These are phyloP conservation scores for Santalum album DNA, from an alignment of 164 flowering plant species.

Conservation along the genomic window DNA sequence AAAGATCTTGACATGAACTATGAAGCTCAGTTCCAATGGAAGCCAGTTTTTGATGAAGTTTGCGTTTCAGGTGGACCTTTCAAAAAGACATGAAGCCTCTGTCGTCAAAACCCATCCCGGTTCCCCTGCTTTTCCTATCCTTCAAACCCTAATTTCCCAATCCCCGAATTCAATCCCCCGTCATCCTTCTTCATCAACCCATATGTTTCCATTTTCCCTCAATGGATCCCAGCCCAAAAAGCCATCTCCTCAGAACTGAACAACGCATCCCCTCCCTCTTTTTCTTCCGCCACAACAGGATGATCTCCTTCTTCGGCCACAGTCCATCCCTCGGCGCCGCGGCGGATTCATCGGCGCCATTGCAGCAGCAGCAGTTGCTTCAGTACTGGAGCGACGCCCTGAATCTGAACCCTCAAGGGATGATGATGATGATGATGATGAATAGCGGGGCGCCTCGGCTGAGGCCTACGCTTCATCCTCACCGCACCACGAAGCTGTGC, in stretches of 20 bases:
- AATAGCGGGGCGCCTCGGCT: constrained; percentile 25
- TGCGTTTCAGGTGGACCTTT: constrained; percentile 49
- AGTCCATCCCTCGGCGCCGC: constrained; percentile 15
- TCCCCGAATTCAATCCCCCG: no score
- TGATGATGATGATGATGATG: constrained; percentile 69
- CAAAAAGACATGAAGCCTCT: constrained; percentile 64
- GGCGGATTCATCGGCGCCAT: constrained; percentile 14
- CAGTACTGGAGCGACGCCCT: constrained; percentile 64
- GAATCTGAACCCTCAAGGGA: constrained; percentile 68
- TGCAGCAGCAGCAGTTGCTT: constrained; percentile 46
- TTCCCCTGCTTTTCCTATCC: constrained; percentile 6
- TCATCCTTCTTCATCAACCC: constrained; percentile 25
- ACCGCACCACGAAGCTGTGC: not conserved
- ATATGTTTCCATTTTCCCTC: constrained; percentile 51
- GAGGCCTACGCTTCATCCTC: constrained; percentile 37
- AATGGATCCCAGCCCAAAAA: constrained; percentile 29
- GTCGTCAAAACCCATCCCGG: constrained; percentile 22
- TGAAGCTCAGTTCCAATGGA: constrained; percentile 41
- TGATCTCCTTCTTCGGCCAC: constrained; percentile 70
- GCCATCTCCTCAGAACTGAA: constrained; percentile 12
- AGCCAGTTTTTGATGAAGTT: constrained; percentile 49
- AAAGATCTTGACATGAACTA: no score
- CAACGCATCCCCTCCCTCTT: constrained; percentile 11
- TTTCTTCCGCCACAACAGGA: constrained; percentile 39
- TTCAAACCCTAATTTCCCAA: constrained; percentile 11